Evolutionary conservation across 129 eudicot genomes (phyloP).

Genomic region (Saposhnikovia divaricata): DNA sequence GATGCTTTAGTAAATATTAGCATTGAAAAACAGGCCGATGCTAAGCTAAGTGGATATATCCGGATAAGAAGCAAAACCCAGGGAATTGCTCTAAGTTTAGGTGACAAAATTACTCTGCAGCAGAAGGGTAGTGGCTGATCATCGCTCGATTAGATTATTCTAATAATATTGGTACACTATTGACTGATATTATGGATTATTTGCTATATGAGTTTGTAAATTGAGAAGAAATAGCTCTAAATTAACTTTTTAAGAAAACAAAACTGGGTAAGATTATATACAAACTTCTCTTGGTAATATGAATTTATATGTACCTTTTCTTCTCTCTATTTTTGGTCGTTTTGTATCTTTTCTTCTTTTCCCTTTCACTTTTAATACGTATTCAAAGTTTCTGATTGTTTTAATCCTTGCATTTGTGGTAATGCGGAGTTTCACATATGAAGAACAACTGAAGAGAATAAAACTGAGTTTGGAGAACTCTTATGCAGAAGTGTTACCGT

Average conservation of each 20-base stretch:
- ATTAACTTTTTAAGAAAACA: background rate
- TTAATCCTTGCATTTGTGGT: too few relatives aligned
- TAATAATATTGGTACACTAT: conserved; percentile 7
- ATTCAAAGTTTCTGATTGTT: too few relatives aligned
- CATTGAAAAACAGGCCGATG: conserved; percentile 78
- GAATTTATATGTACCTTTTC: too few relatives aligned
- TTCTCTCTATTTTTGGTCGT: too few relatives aligned
- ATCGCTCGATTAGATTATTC: background rate
- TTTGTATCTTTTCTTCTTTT: too few relatives aligned
- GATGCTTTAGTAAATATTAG: conserved; percentile 94
- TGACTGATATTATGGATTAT: background rate
- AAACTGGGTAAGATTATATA: too few relatives aligned
- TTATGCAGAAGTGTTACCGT: background rate
- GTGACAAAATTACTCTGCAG: conserved; percentile 91
- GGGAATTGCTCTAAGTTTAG: conserved; percentile 91
- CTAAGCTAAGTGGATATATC: conserved; percentile 84
- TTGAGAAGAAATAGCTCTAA: background rate
- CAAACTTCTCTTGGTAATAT: too few relatives aligned
- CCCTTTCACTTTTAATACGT: too few relatives aligned
- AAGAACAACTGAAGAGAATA: background rate
- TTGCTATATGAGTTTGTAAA: background rate
- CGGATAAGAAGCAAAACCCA: conserved; percentile 98
- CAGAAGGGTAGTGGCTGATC: conserved; percentile 82
- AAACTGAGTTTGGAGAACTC: background rate
- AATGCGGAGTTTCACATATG: too few relatives aligned